Percentiles rank a stretch among this genome's conserved stretches.
Evolutionary conservation across 164 flowering plant species (phyloP).

Genomic region (Stephania japonica): DNA sequence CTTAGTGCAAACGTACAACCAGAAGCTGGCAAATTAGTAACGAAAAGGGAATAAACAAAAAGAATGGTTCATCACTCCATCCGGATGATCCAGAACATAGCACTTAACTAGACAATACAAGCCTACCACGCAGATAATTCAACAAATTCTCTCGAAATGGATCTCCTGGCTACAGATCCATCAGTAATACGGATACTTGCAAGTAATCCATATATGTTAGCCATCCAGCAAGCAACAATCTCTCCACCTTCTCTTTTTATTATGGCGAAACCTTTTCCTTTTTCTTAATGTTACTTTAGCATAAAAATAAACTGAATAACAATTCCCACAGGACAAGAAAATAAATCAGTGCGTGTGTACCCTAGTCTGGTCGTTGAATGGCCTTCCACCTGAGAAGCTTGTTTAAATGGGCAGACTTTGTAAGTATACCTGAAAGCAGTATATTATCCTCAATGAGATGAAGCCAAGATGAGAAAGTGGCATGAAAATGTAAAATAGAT

Average conservation of each 20-base stretch:
- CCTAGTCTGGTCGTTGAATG: constrained; percentile 74
- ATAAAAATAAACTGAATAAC: not conserved
- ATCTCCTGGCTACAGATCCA: not conserved
- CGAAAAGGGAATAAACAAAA: not conserved
- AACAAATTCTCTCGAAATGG: not conserved
- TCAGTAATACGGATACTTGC: not conserved
- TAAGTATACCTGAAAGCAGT: constrained; percentile 68
- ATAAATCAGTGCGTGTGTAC: constrained; percentile 29
- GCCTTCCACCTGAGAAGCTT: constrained; percentile 92
- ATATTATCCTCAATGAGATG: not conserved
- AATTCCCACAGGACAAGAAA: not conserved
- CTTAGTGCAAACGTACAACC: not conserved
- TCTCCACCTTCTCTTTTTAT: not conserved
- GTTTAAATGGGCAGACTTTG: constrained; percentile 88
- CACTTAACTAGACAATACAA: not conserved
- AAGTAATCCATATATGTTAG: not conserved
- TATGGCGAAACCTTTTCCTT: too few species aligned
- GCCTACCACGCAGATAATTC: not conserved
- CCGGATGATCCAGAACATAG: not conserved
- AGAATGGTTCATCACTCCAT: not conserved
- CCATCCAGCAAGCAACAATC: not conserved
- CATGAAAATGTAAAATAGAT: not conserved
- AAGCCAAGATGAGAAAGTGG: constrained; percentile 1
- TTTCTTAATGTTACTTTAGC: not conserved
- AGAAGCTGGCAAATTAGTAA: not conserved